These are phyloP conservation scores for Dendryphion nanum DNA, from an alignment of 2,329 filamentous ascomycete species.

Conservation along the genomic window DNA sequence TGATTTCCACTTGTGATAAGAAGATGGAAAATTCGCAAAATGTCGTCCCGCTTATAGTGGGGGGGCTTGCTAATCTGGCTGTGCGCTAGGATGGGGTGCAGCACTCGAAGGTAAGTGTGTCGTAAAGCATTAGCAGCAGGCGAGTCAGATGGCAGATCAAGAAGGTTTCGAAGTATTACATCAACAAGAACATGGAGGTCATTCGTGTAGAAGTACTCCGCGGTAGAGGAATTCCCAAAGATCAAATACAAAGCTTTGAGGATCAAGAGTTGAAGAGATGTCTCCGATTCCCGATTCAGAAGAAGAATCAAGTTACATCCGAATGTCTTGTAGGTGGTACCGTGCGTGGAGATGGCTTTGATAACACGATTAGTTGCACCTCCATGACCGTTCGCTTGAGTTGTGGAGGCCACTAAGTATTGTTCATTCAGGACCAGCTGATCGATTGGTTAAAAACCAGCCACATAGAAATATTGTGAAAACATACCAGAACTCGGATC, in stretches of 20 bases:
- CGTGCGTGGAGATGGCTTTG: constrained; percentile 81
- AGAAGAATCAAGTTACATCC: constrained; percentile 96
- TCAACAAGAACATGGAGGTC: constrained; percentile 91
- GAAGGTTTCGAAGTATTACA: constrained; percentile 93
- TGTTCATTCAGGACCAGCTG: constrained; percentile 96
- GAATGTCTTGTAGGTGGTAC: constrained; percentile 84
- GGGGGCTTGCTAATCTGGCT: constrained; percentile 85
- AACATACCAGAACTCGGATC: constrained; percentile 81
- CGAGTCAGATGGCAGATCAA: constrained; percentile 85
- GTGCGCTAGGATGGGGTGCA: constrained; percentile 86
- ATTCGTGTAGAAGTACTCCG: constrained; percentile 99
- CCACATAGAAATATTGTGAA: background rate
- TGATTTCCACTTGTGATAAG: constrained; percentile 66
- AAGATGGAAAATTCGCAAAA: constrained; percentile 71
- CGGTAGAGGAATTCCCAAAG: constrained; percentile 86
- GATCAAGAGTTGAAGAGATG: constrained; percentile 91
- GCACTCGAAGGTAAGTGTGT: constrained; percentile 90
- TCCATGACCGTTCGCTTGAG: constrained; percentile 39
- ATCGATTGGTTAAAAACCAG: constrained; percentile 2
- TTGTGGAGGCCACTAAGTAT: constrained; percentile 76
- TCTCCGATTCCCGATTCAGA: constrained; percentile 89
- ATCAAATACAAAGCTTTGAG: constrained; percentile 92
- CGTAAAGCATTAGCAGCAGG: constrained; percentile 57
- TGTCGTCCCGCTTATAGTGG: constrained; percentile 87
- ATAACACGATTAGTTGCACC: constrained; percentile 88